Base-by-base conservation (phyloP, 225 moss, liverwort and hornwort genomes). In the Polytrichum commune region DNA sequence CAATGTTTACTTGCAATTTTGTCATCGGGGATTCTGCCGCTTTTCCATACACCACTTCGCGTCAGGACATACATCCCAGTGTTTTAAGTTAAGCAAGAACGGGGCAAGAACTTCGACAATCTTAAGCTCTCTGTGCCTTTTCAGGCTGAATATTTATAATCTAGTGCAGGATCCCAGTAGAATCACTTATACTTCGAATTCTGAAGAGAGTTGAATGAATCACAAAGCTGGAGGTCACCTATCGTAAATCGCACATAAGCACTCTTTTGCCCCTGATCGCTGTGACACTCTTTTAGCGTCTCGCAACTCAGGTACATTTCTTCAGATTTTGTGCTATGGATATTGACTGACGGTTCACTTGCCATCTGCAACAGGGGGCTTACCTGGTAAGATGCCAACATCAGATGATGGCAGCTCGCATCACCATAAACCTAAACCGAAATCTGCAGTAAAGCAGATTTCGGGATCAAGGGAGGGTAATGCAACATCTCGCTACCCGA, bases 301-400 rank as follows among this genome's bases (percentile, higher is more conserved):
- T 16, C 2, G 58, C 6, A 58, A 58, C 1, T 20, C 6, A 58
- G 20, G 58, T 58, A 2, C 1, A 6, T 58, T 58, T 22, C 58
- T 58, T 7, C 22, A 58, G 58, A 58, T 58, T 20, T 20, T 20
- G 20, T 24, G 58, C 58, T 20, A 58, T 7, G 2, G 22, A 20
- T 58, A 20, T 58, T 20, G 20, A 58, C 58, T 58, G 22, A 58
- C n/a, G 20, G 5, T 57, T 19, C 58, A 63, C 27, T 63, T 27
- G 62, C 23, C 26, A 54, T 33, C 26, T 75, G 64, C 16, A 4
- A 54, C 75, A 82, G 82, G 85, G 65, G 76, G 80, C 54, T 72
- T 80, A 28, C 79, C 74, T 63, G 82, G 82, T 63, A 76, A 79
- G 46, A 82, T 78, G 69, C 81, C 76, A 4, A 79, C 85, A 60